phyloP scores from a whole-genome alignment of 495 filamentous ascomycete species.

The Lophium mytilinum region DNA sequence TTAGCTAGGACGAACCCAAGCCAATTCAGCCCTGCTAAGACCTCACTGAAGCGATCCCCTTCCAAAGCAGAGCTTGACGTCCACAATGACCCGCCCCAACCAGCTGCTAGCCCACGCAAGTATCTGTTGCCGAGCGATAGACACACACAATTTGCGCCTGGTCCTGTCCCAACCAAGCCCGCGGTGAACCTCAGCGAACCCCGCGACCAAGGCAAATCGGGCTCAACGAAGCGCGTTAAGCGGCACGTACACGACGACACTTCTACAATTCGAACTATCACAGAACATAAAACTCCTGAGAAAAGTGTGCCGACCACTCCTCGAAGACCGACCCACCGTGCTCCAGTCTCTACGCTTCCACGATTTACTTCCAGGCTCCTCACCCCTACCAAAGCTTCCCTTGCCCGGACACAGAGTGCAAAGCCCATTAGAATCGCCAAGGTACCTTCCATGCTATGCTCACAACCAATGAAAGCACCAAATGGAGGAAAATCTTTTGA shows the following conservation, averaged over 20 bases:
- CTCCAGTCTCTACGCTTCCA: conserved; percentile 26
- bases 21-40: conserved; percentile 46
- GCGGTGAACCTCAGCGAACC: conserved; percentile 18
- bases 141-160: conserved; percentile 29
- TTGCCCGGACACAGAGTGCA: conserved; percentile 53
- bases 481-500: conserved; percentile 13
- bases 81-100: conserved; percentile 28
- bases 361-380: conserved; percentile 48
- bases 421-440: conserved; percentile 48
- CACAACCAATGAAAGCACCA: conserved; percentile 27
- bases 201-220: conserved; percentile 14
- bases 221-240: conserved; percentile 58
- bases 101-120: conserved; percentile 10
- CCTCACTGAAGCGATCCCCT: conserved; percentile 61
- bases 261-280: conserved; percentile 45
- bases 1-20: conserved; percentile 59
- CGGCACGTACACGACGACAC: conserved; percentile 50
- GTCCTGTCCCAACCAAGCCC: conserved; percentile 29
- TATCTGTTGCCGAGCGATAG: conserved; percentile 34
- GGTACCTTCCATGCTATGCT: conserved; percentile 47
- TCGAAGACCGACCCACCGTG: conserved; percentile 11
- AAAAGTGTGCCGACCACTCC: conserved; percentile 33
- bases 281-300: conserved; percentile 35
- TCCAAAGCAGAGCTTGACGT: conserved; percentile 69
- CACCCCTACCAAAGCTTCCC: conserved; percentile 75